Evolutionary conservation across 2,329 filamentous ascomycete genomes (phyloP), one percentile per base, ranked within the genome.

Genomic region (Aspergillus proliferans): DNA sequence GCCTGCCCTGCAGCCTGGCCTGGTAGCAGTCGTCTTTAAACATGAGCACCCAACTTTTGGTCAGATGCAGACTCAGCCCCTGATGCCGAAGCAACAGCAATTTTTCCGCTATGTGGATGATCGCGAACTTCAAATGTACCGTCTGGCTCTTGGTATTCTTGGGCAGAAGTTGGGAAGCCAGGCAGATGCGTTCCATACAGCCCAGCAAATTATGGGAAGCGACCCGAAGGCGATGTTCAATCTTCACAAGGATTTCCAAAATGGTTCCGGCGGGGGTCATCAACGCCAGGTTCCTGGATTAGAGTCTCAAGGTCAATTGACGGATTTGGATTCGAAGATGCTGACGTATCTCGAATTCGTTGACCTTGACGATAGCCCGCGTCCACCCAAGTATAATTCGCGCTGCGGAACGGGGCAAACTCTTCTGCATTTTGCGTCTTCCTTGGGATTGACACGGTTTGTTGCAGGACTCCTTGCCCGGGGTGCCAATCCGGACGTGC

Each of bases 341-440:
- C 73, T 93, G 55, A 84, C 81, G 57, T 83, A 86, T 50, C 74
- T 93, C n/a, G 86, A 92, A 57, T 76, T 88, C 41, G 85, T 91
- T 59, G 87, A 92, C 63, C 74, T 89, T 22, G 85, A 89, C 62
- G 85, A 90, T 58, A 88, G 81, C 61, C 78, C 83, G 3, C 78
- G 85, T 53, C 77, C 79, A 57, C 80, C 86, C 12, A 80, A 79
- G 22, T 81, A 87, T 53, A 87, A 93, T 61, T 72, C 85, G 45
- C 79, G 78, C 49, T 71, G 73, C 57, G 70, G 79, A 1, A 87
- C 82, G 10, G 88, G 88, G 0, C 87, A 92, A 62, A 89, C 86
- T 1, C 85, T 94, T 78, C 78, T 94, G 52, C 88, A 93, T 60
- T 75, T 91, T 53, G 87, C 87, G 2, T 87, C 84, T 57, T 86